Evolutionary conservation across 192 early-diverging fungal species (phyloP).

Genomic region (Gaertneriomyces semiglobifer): DNA sequence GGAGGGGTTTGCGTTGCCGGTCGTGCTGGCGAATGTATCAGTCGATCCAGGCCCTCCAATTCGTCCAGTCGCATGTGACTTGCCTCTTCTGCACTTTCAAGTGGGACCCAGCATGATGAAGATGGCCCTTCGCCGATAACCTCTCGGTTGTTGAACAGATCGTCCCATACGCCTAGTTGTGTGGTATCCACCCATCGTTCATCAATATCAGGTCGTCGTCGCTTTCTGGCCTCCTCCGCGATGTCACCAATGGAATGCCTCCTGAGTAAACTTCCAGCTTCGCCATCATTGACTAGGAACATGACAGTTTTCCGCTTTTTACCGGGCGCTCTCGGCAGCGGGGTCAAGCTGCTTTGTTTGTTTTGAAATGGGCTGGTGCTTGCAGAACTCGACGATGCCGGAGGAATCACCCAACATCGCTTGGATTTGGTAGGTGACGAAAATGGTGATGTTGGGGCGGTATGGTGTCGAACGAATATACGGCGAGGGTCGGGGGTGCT

Average conservation of each 20-base stretch:
- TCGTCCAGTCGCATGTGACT: background rate
- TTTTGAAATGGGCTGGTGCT: background rate
- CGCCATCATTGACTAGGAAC: background rate
- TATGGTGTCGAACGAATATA: conserved; percentile 15
- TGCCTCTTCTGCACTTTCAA: background rate
- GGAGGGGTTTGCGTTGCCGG: background rate
- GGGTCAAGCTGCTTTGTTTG: conserved; percentile 20
- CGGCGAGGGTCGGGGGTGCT: conserved; percentile 25
- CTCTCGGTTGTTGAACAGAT: too few relatives aligned
- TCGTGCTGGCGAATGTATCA: background rate
- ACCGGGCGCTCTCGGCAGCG: conserved; percentile 10
- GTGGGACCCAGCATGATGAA: too few relatives aligned
- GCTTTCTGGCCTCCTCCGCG: too few relatives aligned
- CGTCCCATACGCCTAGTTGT: too few relatives aligned
- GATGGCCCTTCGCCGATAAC: too few relatives aligned
- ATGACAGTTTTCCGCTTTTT: background rate
- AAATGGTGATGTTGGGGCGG: background rate
- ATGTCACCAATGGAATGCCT: too few relatives aligned
- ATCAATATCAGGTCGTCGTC: too few relatives aligned
- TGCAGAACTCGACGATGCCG: conserved; percentile 1
- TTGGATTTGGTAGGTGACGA: background rate
- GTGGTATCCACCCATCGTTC: too few relatives aligned
- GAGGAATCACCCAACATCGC: background rate
- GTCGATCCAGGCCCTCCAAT: background rate
- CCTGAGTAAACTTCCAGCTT: background rate